Evolutionary conservation across 495 filamentous ascomycete genomes (phyloP), one percentile per base, ranked within the genome.

Genomic region (Daldinia childiae): DNA sequence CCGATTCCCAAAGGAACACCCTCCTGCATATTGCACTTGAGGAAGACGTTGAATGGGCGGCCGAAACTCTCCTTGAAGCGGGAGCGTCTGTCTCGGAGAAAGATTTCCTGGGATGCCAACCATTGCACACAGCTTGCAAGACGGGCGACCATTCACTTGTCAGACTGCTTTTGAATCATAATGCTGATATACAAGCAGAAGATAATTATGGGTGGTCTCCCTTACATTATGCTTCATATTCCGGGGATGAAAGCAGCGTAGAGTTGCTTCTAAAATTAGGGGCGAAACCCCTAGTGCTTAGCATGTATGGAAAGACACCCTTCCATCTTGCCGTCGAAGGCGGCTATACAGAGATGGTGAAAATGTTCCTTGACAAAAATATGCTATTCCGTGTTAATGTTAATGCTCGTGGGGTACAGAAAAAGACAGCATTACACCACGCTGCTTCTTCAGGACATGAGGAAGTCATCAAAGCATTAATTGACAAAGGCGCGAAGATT

Each of bases 361-460:
- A 45, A 34, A 1, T 29, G 1, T 30, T 27, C 3, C 26, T 27
- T 27, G 4, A 27, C 0, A 27, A 4, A 27, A 4, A 27, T 0
- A 27, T 4, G 3, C 0, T 4, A 27, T 27, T 2, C 3, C 26
- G 4, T 1, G 29, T 56, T 64, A 11, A 24, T 45, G 1, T 64
- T n/a, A 6, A 64, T 55, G 12, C 21, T 21, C 12, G 8, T 45
- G 50, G 32, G 8, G 34, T 32, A 27, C 43, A 24, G 61, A 6
- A 21, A 2, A 64, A 43, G 50, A 64, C 51, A 32, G 50, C 62
- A 21, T 45, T 56, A 58, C 62, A 65, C 39, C 26, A n/a, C 26
- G 52, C 62, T 48, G 36, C 62, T 17, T 34, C 0, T 6, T 2
- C 19, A 0, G 52, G 52, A 11, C 51, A 58, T 34, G 17, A 36